Base-by-base conservation (phyloP, 179 eudicot species). In the Patellifolia procumbens region DNA sequence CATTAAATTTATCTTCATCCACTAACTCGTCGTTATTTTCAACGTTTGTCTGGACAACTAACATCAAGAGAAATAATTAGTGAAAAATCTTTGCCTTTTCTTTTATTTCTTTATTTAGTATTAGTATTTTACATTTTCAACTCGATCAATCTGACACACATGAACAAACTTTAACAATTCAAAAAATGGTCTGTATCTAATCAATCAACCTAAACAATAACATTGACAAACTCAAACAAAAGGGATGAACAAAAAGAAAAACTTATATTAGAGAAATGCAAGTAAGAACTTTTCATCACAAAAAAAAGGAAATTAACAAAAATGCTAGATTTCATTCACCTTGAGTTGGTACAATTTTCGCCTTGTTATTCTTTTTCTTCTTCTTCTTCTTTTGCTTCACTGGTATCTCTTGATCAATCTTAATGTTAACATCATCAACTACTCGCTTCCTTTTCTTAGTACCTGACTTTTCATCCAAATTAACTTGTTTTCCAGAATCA, bases 1-100 rank as follows among this genome's bases (percentile, higher is more conserved):
- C 91, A 85, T 87, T 87, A 77, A 83, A 94, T 77, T 91, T 91
- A 77, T 83, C 79, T 78, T 86, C 88, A 81, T 92, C 97, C 68
- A 85, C 78, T 35, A 76, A 66, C 53, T 91, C 85, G 42, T 74
- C 88, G 78, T 75, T 85, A 52, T 64, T 76, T 76, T 84, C 83
- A 73, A 82, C 86, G 64, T 77, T 70, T 45, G 58, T 74, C 65
- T 73, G 78, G 16, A 71, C 69, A 73, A 68, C 87, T 81, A 80
- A 74, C 71, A 76, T 22, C 52, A 74, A 76, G 49, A 76, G 24
- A 58, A 17, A 72, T 49, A 3, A 66, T 28, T 64, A 65, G 52
- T 20, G 0, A 43, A 43, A 65, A 34, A 5, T 8, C 20, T 29
- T 5, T 15, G 12, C 42, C 5, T 45, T 7, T 16, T 11, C 5